phyloP scores from a whole-genome alignment of 2,329 filamentous ascomycete genomes.

The Celoporthe dispersa region DNA sequence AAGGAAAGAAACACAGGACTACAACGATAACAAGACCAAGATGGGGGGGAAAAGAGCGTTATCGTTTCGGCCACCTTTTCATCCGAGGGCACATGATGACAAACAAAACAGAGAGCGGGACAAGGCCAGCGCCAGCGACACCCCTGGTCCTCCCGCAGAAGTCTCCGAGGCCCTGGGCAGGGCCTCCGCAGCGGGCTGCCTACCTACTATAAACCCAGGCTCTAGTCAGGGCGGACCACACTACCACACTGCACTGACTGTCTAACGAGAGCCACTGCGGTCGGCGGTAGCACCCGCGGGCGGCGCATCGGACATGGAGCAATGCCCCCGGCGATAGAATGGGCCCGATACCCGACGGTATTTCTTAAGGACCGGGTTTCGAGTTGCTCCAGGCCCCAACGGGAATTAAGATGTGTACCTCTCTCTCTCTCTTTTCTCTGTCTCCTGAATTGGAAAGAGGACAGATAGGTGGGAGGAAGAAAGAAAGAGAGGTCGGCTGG shows the following conservation, averaged over 20 bases:
- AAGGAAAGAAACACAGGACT: background rate
- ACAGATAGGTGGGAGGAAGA: background rate
- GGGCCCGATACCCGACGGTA: conserved; percentile 1
- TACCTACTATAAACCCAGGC: background rate
- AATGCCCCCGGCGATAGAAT: background rate
- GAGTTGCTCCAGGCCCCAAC: conserved; percentile 7
- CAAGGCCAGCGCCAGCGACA: background rate
- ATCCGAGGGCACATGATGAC: background rate
- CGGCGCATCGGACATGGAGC: background rate
- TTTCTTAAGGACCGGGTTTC: background rate
- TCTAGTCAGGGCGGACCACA: background rate
- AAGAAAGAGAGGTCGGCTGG: background rate
- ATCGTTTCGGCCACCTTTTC: background rate
- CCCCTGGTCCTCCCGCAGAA: background rate
- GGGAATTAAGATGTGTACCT: background rate
- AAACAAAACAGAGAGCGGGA: background rate
- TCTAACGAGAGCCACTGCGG: background rate
- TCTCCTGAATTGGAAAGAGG: background rate
- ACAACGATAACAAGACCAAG: too few species aligned
- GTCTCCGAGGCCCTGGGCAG: background rate
- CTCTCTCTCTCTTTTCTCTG: too few species aligned
- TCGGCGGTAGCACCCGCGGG: background rate
- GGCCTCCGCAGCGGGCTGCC: background rate
- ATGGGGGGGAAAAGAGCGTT: background rate
- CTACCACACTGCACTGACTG: background rate